These are phyloP conservation scores for Petunia hybrid DNA, from an alignment of 305 asterid genomes.

Conservation along the genomic window DNA sequence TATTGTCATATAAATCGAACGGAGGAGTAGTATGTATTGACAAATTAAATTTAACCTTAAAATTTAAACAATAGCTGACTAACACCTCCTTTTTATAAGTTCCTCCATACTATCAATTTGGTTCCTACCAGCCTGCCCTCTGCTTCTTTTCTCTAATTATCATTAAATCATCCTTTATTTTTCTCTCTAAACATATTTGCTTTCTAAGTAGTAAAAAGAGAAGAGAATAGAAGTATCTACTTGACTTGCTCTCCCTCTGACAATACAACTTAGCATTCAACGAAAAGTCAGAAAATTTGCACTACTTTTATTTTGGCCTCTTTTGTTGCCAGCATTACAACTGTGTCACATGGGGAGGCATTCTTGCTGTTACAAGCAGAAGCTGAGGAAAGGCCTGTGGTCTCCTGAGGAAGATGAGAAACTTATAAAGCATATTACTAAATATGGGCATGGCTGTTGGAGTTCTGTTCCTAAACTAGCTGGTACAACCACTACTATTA, in stretches of 20 bases:
- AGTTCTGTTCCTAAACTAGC: slow-evolving; percentile 94
- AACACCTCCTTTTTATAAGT: too few species aligned
- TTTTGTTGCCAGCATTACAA: slow-evolving; percentile 28
- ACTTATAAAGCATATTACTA: slow-evolving; percentile 73
- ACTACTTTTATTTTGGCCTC: background rate
- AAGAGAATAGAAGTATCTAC: too few species aligned
- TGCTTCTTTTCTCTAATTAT: too few species aligned
- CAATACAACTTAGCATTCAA: background rate
- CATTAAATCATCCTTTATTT: too few species aligned
- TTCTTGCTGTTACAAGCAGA: slow-evolving; percentile 90
- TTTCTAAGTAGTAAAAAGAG: too few species aligned
- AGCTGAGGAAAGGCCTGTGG: slow-evolving; percentile 90
- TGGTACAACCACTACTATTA: slow-evolving; percentile 42
- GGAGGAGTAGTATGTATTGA: too few species aligned
- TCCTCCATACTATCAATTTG: too few species aligned
- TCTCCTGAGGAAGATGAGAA: slow-evolving; percentile 90
- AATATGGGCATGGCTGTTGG: slow-evolving; percentile 92
- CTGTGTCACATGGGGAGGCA: slow-evolving; percentile 74
- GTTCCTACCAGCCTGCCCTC: too few species aligned
- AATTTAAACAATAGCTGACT: too few species aligned
- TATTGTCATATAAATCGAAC: too few species aligned
- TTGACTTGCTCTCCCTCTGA: slow-evolving; percentile 25
- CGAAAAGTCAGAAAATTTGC: background rate
- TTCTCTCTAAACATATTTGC: too few species aligned
- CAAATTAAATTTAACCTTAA: too few species aligned